Percentiles rank a stretch among this genome's conserved stretches.
phyloP scores from a whole-genome alignment of 1,284 basidiomycete genomes.

The Stygiomarasmius scandens region DNA sequence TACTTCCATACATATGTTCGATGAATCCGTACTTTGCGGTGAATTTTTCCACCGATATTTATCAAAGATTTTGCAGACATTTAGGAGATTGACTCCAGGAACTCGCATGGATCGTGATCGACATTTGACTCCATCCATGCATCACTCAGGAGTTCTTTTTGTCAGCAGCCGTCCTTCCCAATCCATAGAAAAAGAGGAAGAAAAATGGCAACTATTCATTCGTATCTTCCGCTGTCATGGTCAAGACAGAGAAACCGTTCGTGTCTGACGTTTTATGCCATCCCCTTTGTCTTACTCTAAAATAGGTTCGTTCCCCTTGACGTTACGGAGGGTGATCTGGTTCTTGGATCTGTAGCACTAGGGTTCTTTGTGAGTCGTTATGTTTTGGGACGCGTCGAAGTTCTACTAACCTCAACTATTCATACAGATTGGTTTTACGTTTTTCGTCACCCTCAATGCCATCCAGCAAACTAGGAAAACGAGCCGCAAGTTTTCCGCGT shows the following conservation, averaged over 20 bases:
- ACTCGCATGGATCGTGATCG: too few relatives aligned
- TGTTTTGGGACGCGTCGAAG: not conserved
- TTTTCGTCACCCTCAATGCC: not conserved
- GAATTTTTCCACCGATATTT: too few relatives aligned
- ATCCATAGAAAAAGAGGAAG: too few relatives aligned
- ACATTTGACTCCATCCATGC: too few relatives aligned
- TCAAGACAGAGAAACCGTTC: conserved; percentile 1
- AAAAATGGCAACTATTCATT: too few relatives aligned
- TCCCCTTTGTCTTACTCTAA: not conserved
- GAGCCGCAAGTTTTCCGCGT: not conserved
- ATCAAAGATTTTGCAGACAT: too few relatives aligned
- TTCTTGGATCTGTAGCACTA: not conserved
- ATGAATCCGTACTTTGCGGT: too few relatives aligned
- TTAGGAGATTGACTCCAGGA: too few relatives aligned
- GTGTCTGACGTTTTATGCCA: not conserved
- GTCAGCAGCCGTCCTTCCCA: too few relatives aligned
- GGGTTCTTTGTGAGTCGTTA: conserved; percentile 3
- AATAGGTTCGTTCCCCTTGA: conserved; percentile 1
- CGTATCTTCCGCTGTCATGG: not conserved
- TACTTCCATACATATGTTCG: too few relatives aligned
- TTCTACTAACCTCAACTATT: not conserved
- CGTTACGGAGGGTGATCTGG: not conserved
- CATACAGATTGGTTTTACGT: not conserved
- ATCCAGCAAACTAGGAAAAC: not conserved
- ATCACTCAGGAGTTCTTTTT: too few relatives aligned